Evolutionary conservation across 345 rosid species (phyloP), one percentile per base, ranked within the genome.

Genomic region (Eucalyptus regnans): DNA sequence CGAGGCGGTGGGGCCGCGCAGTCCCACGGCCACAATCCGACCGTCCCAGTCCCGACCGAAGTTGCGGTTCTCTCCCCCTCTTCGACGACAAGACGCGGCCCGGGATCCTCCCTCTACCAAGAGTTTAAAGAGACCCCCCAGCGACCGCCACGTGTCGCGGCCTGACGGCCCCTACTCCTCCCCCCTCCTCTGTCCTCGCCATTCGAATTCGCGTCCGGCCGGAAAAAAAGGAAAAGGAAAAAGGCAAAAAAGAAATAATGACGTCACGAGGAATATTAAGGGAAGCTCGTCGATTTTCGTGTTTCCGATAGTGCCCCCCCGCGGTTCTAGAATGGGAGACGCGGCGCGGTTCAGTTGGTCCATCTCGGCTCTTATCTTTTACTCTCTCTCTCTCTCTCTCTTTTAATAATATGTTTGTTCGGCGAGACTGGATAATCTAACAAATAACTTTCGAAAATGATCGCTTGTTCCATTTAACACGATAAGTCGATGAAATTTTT

Each of bases 151-250:
- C 48, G 84, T 41, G 84, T 76, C 84, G 48, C 48, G 29, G 48
- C 15, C 22, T 0, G 84, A 76, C 84, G 15, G 8, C 84, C 7
- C 15, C 43, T 25, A 4, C 7, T 7, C 7, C 27, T n/a, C 76
- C 29, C 10, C 48, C 5, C 41, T 3, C 48, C 46, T 9, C 48
- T 1, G 16, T 76, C 84, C 84, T 41, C 84, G 84, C 84, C 83
- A 41, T 76, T 41, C 33, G 84, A 41, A 41, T 41, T 20, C 20
- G 9, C 58, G 58, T 52, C 58, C 58, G 58, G 58, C 58, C 58
- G 25, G 1, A 7, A 33, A 17, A 15, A 17, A 0, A 0, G 1
- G 1, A 33, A 9, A 3, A 37, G 41, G 41, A 37, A 25, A 25
- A 27, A 17, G 5, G 12, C 2, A 11, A 29, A 10, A 3, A 33